A percentile compares a stretch with the other conserved stretches of the same genome.
Conservation (phyloP, 2,329 filamentous ascomycete species). For the Fusarium sp. region DNA sequence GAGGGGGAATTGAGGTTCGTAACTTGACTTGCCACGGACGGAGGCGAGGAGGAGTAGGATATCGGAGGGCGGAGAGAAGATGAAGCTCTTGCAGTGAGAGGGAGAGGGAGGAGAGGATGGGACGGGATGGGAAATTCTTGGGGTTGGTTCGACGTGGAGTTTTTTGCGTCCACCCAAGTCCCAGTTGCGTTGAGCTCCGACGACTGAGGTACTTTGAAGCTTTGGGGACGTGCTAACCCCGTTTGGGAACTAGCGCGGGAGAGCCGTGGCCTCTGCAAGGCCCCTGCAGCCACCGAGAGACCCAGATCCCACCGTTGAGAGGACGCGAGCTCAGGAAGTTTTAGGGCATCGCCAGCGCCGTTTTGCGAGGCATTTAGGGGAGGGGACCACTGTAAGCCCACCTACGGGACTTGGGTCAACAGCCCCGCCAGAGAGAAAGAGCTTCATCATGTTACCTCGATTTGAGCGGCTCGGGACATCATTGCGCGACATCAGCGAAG, state of each 20-base stretch:
- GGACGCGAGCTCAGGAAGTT: conserved; percentile 11
- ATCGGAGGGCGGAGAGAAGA: conserved; percentile 33
- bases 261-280: conserved; percentile 12
- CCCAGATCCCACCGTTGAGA: conserved; percentile 32
- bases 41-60: conserved; percentile 28
- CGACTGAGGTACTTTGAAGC: conserved; percentile 47
- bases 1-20: conserved; percentile 37
- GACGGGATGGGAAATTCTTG: conserved; percentile 49
- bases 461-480: conserved; percentile 31
- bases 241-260: conserved; percentile 32
- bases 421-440: conserved; percentile 27
- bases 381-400: conserved; percentile 16
- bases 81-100: conserved; percentile 44
- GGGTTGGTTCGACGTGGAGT: conserved; percentile 49
- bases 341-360: conserved; percentile 10
- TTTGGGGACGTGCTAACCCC: conserved; percentile 44
- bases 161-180: conserved; percentile 44
- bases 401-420: neutral
- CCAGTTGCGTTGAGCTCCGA: conserved; percentile 52
- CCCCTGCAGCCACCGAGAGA: conserved; percentile 16
- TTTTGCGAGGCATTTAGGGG: conserved; percentile 19
- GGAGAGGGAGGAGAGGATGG: conserved; percentile 40
- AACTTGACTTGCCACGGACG: conserved; percentile 29
- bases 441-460: conserved; percentile 36
- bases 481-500: conserved; percentile 39